A percentile compares a stretch with the other conserved stretches of the same genome.
phyloP scores from a whole-genome alignment of 768 basidiomycete species.

The Infundibulicybe gibba region DNA sequence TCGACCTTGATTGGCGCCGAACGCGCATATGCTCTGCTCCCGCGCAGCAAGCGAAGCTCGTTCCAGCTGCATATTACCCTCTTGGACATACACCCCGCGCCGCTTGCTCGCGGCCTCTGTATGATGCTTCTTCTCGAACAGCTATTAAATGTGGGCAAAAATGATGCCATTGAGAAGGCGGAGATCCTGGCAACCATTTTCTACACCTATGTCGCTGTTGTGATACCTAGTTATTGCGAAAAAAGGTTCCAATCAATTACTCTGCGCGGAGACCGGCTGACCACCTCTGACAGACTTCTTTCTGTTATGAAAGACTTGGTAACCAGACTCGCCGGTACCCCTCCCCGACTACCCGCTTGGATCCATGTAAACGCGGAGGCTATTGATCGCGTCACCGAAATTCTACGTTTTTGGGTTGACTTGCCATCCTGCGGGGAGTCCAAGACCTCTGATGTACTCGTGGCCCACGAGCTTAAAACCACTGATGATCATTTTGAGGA shows the following conservation, averaged over 20 bases:
- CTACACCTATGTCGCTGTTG: conserved; percentile 15
- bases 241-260: conserved; percentile 6
- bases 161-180: conserved; percentile 3
- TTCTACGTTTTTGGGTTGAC: conserved; percentile 13
- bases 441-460: too few relatives aligned
- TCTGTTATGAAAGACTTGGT: too few relatives aligned
- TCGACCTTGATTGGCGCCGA: conserved; percentile 19
- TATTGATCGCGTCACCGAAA: conserved; percentile 10
- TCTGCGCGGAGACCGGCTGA: too few relatives aligned
- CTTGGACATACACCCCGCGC: conserved; percentile 20
- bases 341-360: conserved; percentile 15
- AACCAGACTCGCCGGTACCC: conserved; percentile 3
- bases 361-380: conserved; percentile 12
- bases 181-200: conserved; percentile 20
- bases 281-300: too few relatives aligned
- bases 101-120: conserved; percentile 17
- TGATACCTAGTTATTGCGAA: conserved; percentile 17
- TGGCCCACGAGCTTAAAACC: too few relatives aligned
- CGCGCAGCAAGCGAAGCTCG: conserved; percentile 8
- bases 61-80: conserved; percentile 18
- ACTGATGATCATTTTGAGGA: too few relatives aligned
- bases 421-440: too few relatives aligned
- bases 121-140: conserved; percentile 17
- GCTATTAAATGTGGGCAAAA: conserved; percentile 6
- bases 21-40: conserved; percentile 10